These are phyloP conservation scores for Arthroderma sp. DNA, from an alignment of 2,329 filamentous ascomycete species.

Conservation along the genomic window DNA sequence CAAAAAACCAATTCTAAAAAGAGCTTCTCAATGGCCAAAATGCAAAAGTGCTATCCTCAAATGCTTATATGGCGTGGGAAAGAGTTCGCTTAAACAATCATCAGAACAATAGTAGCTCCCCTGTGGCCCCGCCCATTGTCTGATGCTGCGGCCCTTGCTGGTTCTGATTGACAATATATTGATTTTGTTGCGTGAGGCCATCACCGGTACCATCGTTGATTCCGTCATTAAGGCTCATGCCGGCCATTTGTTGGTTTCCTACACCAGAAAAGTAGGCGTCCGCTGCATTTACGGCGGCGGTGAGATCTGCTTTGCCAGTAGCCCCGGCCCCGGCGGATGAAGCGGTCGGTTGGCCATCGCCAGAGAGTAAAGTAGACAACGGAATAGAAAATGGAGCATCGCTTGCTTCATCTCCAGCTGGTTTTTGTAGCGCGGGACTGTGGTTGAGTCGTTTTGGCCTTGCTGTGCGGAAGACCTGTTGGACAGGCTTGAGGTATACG, in stretches of 20 bases:
- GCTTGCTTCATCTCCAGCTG: slow-evolving; percentile 36
- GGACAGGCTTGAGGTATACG: slow-evolving; percentile 93
- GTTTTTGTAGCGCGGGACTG: slow-evolving; percentile 72
- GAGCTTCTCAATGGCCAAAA: too few relatives aligned
- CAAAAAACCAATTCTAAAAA: too few relatives aligned
- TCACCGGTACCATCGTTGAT: slow-evolving; percentile 46
- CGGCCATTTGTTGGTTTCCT: slow-evolving; percentile 59
- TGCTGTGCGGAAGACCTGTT: slow-evolving; percentile 87
- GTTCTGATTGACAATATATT: slow-evolving; percentile 67
- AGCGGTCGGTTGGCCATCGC: slow-evolving; percentile 18
- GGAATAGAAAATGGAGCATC: slow-evolving; percentile 16
- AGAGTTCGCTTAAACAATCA: too few relatives aligned
- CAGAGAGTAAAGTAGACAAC: slow-evolving; percentile 30
- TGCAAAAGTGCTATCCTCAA: too few relatives aligned
- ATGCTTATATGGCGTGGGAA: too few relatives aligned
- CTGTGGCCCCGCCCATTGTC: slow-evolving; percentile 51
- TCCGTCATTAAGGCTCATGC: slow-evolving; percentile 53
- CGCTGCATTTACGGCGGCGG: slow-evolving; percentile 66
- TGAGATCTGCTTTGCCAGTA: slow-evolving; percentile 38
- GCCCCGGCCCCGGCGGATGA: slow-evolving; percentile 16
- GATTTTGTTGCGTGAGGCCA: slow-evolving; percentile 36
- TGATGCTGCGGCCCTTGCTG: slow-evolving; percentile 62
- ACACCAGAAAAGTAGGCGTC: slow-evolving; percentile 79
- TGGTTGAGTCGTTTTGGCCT: slow-evolving; percentile 66
- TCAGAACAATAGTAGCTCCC: slow-evolving; percentile 47